Evolutionary conservation across 768 basidiomycete genomes (phyloP), one percentile per base, ranked within the genome.

Genomic region (Russula compacta): DNA sequence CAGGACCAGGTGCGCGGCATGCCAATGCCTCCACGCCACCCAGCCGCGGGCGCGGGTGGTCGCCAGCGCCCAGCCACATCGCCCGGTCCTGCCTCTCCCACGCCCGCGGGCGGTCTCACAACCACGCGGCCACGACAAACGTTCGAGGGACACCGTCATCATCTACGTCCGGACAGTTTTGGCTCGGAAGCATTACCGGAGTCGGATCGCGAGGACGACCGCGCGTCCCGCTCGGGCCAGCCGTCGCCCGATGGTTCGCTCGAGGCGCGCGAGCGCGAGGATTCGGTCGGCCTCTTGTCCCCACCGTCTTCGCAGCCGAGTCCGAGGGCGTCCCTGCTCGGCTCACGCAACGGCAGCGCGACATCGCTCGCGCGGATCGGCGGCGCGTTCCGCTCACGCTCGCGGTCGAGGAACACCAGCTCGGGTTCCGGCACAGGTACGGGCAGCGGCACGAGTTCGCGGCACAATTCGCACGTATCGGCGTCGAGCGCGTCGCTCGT

Each of bases 251-350:
- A 60, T 77, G 80, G 79, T 4, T 76, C 77, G 4, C 76, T 81
- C 39, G 82, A 85, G 63, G 84, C 78, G 43, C 82, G 77, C n/a
- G 84, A 86, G 69, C 77, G 78, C 39, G 83, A 84, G 44, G 84
- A 86, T 66, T 76, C 77, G 51, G 79, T 86, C 39, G 85, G 83
- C 4, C 70, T 87, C 39, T 72, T 86, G 6, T 75, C 78, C 6
- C 68, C 72, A 6, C 69, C 73, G 32, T 75, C 78, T 4, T 71
- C 72, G 6, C 69, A 73, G 36, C 73, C 76, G n/a, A 79, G 81
- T 65, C 78, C 85, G 19, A 73, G 77, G 60, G 72, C 79, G 35
- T 81, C 84, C 24, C 67, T 80, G 48, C 67, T 72, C 47, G 75
- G 76, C 59, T 70, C 78, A 17, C 73, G 78, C 12, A 71, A 71